Base-by-base conservation (phyloP, 192 early-diverging fungal genomes). In the Paraglomus brasilianum region DNA sequence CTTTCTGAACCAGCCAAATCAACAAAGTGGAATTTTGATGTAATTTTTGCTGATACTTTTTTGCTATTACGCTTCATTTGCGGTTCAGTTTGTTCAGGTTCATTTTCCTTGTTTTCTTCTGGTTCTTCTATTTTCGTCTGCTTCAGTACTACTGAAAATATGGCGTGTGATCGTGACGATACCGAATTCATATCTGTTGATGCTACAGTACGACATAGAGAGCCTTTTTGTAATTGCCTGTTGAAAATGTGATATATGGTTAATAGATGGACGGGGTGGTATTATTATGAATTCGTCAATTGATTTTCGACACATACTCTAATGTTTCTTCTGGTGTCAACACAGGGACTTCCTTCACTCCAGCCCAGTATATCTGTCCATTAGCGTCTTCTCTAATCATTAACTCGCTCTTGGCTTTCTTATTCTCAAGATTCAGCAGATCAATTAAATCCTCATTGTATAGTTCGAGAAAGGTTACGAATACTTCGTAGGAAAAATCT, bases 381-480 rank as follows among this genome's bases (percentile, higher is more conserved):
- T 85, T 83, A 13, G 86, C 78, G 82, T 98, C 95, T 60, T 92
- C 89, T 59, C 93, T 83, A 36, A 97, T 77, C 56, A 83, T 83
- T 39, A 56, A 76, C 68, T 22, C 70, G 50, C n/a, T 73, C 58
- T 51, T 73, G 71, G 17, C 79, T 70, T 42, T 75, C 63, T 58
- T 69, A 46, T 56, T 15, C 9, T 60, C 66, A 13, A 70, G 75
- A 9, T 79, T 77, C 22, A 96, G 80, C 17, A 98, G 80, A 72
- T 98, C 96, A 17, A 92, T 89, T 43, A 97, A 78, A 56, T 97
- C 95, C 72, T 98, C 96, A 78, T 98, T 97, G 78, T 98, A 95
- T n/a, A 96, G 76, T 77, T 98, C 95, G 44, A 99, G 65, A 75
- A 96, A 98, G 8, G 94, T 93, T 6, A 95, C 91, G 42, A 66